Base-by-base conservation (phyloP, 306 rosid species). In the Corylus americana region DNA sequence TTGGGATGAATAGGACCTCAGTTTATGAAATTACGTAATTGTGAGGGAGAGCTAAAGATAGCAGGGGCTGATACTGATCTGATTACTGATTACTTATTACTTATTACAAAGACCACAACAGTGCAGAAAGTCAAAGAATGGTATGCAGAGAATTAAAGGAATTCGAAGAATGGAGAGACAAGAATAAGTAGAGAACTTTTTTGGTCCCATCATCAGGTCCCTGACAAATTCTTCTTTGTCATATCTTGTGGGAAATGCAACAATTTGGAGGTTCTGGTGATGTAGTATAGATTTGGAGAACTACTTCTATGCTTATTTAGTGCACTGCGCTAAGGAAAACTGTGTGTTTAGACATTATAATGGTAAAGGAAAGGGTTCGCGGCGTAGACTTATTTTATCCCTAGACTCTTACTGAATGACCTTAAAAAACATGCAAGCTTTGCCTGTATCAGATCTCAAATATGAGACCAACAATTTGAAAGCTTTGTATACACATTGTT, bases 161-260 rank as follows among this genome's bases (percentile, higher is more conserved):
- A 13, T 13, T 18, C 0, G 70, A 63, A 61, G 42, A 61, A 61
- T 61, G 37, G 1, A 12, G 31, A 12, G 35, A 27, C 42, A 61
- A 25, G 68, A 35, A 63, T 6, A 35, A 63, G 47, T 5, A 31
- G 22, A 55, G 70, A 14, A 5, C 70, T 35, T 16, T 14, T 61
- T 29, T 7, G 2, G 27, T 61, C 35, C 37, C 70, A 1, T 63
- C 47, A 31, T 31, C 70, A 13, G 20, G 70, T 7, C 31, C 70
- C 70, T 14, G 47, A 63, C n/a, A 63, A 63, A 16, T 29, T 63
- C 70, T 63, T 63, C 70, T 63, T 17, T 35, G 8, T 58, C 64
- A 58, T 58, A 58, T 22, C 64, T 22, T n/a, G 35, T 35, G 31
- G 64, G 12, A 58, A 11, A 58, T 58, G 31, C 31, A 58, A 58